phyloP scores from a whole-genome alignment of 305 asterid genomes.

The Fraxinus ornus region DNA sequence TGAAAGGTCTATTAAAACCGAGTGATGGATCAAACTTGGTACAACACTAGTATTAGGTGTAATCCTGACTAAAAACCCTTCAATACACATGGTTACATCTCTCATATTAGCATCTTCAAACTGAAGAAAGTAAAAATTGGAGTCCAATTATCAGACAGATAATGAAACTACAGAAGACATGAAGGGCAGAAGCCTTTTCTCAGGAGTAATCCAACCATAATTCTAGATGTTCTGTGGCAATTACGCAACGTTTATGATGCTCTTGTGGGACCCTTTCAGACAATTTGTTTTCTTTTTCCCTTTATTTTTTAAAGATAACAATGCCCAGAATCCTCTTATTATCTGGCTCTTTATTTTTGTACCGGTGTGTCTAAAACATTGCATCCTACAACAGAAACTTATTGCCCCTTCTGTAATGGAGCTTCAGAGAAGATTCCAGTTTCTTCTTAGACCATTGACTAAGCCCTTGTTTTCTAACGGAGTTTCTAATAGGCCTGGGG shows the following conservation, averaged over 20 bases:
- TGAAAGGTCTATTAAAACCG: background rate
- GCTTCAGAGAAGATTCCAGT: background rate
- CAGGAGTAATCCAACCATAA: background rate
- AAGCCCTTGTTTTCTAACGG: too few relatives aligned
- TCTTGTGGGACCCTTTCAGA: background rate
- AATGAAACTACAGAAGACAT: background rate
- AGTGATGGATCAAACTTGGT: background rate
- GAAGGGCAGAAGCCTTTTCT: background rate
- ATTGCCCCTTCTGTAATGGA: background rate
- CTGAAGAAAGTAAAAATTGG: background rate
- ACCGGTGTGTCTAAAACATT: background rate
- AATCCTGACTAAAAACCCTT: background rate
- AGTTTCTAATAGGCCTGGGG: too few relatives aligned
- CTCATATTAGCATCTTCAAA: background rate
- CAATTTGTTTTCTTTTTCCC: background rate
- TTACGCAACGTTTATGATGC: background rate
- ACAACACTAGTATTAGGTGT: background rate
- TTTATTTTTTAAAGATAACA: background rate
- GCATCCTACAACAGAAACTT: background rate
- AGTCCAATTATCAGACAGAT: background rate
- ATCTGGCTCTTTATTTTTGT: background rate
- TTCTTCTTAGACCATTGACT: too few relatives aligned
- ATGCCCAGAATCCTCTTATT: background rate
- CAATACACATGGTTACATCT: background rate
- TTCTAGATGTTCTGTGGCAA: background rate